These are phyloP conservation scores for Yamadazyma sp. DNA, from an alignment of 1,139 yeast species.

Conservation along the genomic window DNA sequence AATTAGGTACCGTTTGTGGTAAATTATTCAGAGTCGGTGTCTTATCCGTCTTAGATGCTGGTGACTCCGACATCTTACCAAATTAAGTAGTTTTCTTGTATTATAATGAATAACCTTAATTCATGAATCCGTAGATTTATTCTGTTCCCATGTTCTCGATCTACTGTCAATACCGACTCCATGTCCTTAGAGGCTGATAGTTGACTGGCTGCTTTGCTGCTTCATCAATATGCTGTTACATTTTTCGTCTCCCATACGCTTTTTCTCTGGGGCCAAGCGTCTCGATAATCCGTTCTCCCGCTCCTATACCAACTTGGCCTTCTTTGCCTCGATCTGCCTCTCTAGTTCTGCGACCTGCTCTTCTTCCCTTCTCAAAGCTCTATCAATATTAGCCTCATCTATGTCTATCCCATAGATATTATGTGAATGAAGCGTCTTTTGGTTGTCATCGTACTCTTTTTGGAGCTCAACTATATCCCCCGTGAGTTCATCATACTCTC, in stretches of 20 bases:
- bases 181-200: too few species aligned
- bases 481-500: constrained; percentile 14
- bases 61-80: constrained; percentile 96
- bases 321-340: constrained; percentile 19
- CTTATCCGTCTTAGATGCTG: constrained; percentile 93
- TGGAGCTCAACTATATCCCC: constrained; percentile 31
- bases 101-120: constrained; percentile 10
- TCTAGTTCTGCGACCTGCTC: constrained; percentile 34
- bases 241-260: neutral
- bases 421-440: constrained; percentile 25
- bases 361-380: constrained; percentile 33
- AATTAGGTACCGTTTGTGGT: constrained; percentile 99
- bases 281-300: neutral
- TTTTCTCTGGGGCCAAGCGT: neutral
- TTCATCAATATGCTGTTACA: too few species aligned
- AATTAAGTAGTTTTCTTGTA: constrained; percentile 12
- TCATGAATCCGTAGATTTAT: neutral
- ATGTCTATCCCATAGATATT: constrained; percentile 17
- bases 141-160: too few species aligned
- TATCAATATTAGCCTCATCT: constrained; percentile 28
- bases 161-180: too few species aligned
- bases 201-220: too few species aligned
- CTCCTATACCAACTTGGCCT: neutral
- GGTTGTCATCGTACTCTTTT: constrained; percentile 28
- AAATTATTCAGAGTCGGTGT: constrained; percentile 99